These are phyloP conservation scores for Fraxinus latifolia DNA, from an alignment of 305 asterid genomes.

Conservation along the genomic window DNA sequence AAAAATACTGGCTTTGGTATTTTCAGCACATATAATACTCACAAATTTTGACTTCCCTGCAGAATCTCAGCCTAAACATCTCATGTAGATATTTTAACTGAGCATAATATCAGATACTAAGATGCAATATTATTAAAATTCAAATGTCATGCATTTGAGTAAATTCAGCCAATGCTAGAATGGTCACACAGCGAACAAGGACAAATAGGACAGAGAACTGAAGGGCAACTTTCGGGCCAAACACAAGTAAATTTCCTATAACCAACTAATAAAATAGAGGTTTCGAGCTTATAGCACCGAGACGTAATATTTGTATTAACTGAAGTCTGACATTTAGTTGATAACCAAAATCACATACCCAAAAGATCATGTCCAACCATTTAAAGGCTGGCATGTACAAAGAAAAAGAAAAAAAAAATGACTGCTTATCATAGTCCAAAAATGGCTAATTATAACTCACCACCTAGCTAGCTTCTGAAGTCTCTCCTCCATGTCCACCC, in stretches of 20 bases:
- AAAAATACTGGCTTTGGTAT: background rate
- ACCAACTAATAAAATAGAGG: constrained; percentile 1
- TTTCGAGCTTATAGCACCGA: constrained; percentile 10
- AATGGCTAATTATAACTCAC: constrained; percentile 38
- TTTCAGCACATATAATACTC: background rate
- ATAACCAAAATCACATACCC: background rate
- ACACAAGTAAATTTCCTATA: background rate
- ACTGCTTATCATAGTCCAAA: background rate
- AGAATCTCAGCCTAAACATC: background rate
- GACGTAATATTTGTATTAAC: background rate
- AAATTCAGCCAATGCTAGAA: constrained; percentile 5
- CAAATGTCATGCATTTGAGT: background rate
- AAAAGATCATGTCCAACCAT: background rate
- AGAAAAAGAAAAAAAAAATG: background rate
- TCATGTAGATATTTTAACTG: background rate
- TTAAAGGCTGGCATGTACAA: background rate
- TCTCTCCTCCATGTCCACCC: constrained; percentile 87
- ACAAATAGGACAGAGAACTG: background rate
- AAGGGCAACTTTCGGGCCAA: background rate
- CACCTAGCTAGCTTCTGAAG: constrained; percentile 82
- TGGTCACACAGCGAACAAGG: background rate
- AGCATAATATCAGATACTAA: background rate
- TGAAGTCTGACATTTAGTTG: background rate
- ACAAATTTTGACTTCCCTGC: background rate
- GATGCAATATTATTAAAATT: background rate